A percentile compares a stretch with the other conserved stretches of the same genome.
Conservation (phyloP, 345 rosid genomes). For the Hibiscus tridactylites region DNA sequence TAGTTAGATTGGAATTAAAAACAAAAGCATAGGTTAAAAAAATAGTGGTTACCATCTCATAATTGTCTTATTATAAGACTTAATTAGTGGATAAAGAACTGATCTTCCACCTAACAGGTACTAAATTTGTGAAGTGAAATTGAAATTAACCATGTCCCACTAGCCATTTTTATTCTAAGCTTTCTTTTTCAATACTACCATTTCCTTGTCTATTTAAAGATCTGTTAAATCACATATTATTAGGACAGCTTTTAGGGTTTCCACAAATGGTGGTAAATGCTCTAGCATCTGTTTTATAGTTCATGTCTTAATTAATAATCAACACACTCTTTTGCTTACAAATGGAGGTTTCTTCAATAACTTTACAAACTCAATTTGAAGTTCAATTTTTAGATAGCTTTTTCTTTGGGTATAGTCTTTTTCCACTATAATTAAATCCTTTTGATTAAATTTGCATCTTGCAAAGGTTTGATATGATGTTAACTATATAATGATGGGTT, state of each 20-base stretch:
- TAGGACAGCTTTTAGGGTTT: background rate
- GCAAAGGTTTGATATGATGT: too few species aligned
- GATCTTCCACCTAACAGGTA: constrained; percentile 5
- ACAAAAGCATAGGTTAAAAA: background rate
- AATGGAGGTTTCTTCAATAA: background rate
- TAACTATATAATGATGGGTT: too few species aligned
- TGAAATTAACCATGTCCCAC: constrained; percentile 6
- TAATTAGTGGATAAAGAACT: background rate
- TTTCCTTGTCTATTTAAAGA: background rate
- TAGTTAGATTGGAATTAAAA: background rate
- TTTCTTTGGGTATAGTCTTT: background rate
- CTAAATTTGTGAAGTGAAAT: constrained; percentile 5
- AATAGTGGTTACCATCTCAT: constrained; percentile 4
- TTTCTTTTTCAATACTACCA: background rate
- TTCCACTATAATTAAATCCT: too few species aligned
- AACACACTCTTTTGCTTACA: background rate
- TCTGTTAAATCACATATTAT: background rate
- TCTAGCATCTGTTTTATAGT: background rate
- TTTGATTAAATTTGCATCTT: too few species aligned
- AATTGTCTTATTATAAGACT: background rate
- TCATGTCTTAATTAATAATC: constrained; percentile 1
- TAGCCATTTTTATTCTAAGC: background rate
- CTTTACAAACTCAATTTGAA: background rate
- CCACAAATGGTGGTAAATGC: background rate
- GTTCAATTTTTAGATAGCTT: background rate